A percentile compares a stretch with the other conserved stretches of the same genome.
Evolutionary conservation across 306 rosid genomes (phyloP).

Genomic region (Ormosia emarginata): DNA sequence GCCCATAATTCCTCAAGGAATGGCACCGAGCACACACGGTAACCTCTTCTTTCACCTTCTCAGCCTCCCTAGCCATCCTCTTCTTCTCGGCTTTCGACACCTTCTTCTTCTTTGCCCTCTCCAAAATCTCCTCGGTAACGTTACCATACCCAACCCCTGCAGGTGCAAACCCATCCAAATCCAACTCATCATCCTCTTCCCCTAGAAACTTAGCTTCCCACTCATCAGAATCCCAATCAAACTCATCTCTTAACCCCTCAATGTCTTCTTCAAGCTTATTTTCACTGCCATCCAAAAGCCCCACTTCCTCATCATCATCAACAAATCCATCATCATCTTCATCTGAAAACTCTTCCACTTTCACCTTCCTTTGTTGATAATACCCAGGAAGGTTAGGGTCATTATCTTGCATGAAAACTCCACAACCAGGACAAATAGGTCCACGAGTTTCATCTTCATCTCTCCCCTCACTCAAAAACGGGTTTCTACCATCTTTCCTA

Average conservation of each 20-base stretch:
- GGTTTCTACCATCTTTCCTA: conserved; percentile 37
- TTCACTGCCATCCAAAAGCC: conserved; percentile 28
- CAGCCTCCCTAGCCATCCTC: conserved; percentile 68
- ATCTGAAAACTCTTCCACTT: conserved; percentile 26
- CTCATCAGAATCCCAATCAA: conserved; percentile 79
- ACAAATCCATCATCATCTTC: conserved; percentile 10
- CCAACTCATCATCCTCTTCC: conserved; percentile 47
- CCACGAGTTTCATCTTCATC: conserved; percentile 81
- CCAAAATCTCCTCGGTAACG: conserved; percentile 54
- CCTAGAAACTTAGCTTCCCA: conserved; percentile 60
- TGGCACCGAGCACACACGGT: conserved; percentile 92
- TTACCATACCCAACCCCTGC: conserved; percentile 91
- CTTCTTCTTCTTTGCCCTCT: conserved; percentile 65
- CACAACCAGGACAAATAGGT: conserved; percentile 91
- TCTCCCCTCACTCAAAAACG: conserved; percentile 84
- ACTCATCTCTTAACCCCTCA: conserved; percentile 34
- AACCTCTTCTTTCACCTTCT: conserved; percentile 77
- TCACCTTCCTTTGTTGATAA: conserved; percentile 47
- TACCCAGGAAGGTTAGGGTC: conserved; percentile 73
- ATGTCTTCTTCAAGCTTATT: conserved; percentile 29
- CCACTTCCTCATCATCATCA: conserved; percentile 22
- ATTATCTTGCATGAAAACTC: conserved; percentile 83
- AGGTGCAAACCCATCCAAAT: conserved; percentile 66
- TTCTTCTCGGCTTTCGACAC: conserved; percentile 77
- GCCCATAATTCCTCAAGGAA: conserved; percentile 88